Base-by-base conservation (phyloP, 257 asterid genomes). In the Datura wrightii region DNA sequence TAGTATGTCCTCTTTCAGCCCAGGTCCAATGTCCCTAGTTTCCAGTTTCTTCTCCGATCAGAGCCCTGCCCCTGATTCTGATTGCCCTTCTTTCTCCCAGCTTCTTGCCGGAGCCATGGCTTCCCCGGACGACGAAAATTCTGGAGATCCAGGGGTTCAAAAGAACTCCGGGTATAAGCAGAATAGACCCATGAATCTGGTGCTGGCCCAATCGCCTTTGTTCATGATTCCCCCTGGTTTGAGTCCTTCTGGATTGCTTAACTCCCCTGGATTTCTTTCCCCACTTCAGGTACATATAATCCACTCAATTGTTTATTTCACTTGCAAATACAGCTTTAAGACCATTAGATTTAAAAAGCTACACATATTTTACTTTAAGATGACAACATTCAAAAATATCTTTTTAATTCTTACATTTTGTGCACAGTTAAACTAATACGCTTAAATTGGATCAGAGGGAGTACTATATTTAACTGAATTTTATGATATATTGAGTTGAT, bases 21-120 rank as follows among this genome's bases (percentile, higher is more conserved):
- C 94, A 10, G 94, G 97, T 54, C 97, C 97, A 83, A 90, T 91
- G 89, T 88, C 94, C 2, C 72, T 91, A 76, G 88, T 91, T 15
- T 89, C 94, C 52, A 91, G 88, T 86, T 89, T 91, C 89, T 92
- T 94, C 85, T 60, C 98, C 52, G 93, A 92, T 88, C 82, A 76
- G 8, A 76, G 82, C 46, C 82, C 81, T 46, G 59, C 63, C 46
- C 82, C 81, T 46, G 59, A 74, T 74, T 46, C 58, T 46, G 81
- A 90, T 90, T 65, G 41, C 81, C 82, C 83, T 76, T 91, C 97
- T 41, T 95, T 93, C 92, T 94, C 98, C 31, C 97, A 94, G 89
- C 91, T 95, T 50, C 87, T 95, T 1, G 97, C 97, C 44, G 99
- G 97, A 44, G 97, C 98, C 37, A 94, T 94, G 94, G 91, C 92